phyloP scores from a whole-genome alignment of 2,329 filamentous ascomycete genomes.

The Penicillium sp. region DNA sequence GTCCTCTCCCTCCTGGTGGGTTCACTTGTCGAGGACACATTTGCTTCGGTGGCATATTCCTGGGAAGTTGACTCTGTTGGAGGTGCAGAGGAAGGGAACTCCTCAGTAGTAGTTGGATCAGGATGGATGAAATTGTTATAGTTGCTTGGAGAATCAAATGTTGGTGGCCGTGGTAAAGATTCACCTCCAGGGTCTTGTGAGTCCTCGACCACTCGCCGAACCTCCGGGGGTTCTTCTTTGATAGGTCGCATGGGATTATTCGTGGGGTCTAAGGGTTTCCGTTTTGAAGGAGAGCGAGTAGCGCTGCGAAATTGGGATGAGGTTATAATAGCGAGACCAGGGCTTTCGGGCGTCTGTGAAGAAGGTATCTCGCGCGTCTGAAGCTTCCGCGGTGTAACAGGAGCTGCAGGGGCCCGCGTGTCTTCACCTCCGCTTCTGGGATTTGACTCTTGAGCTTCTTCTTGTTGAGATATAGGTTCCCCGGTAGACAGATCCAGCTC shows the following conservation, averaged over 20 bases:
- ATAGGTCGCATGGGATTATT: slow-evolving; percentile 3
- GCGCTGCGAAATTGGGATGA: slow-evolving; percentile 27
- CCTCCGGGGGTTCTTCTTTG: slow-evolving; percentile 18
- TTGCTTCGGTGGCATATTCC: not conserved
- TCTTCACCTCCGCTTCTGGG: not conserved
- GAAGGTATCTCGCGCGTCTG: slow-evolving; percentile 32
- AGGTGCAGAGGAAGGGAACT: not conserved
- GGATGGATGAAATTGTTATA: not conserved
- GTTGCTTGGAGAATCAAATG: not conserved
- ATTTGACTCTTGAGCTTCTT: slow-evolving; percentile 4
- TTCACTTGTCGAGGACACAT: not conserved
- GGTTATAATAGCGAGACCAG: slow-evolving; percentile 31
- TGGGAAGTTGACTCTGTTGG: slow-evolving; percentile 2
- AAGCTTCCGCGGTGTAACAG: slow-evolving; percentile 30
- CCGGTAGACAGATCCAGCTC: slow-evolving; percentile 20
- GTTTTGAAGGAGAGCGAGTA: slow-evolving; percentile 24
- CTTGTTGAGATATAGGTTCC: slow-evolving; percentile 13
- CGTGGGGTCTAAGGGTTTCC: not conserved
- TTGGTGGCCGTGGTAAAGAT: slow-evolving; percentile 4
- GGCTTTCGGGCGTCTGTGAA: slow-evolving; percentile 38
- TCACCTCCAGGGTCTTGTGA: slow-evolving; percentile 2
- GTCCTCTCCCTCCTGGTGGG: slow-evolving; percentile 20
- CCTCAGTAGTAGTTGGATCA: not conserved
- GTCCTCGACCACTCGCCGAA: not conserved
- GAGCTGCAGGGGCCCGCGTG: not conserved